Percentiles rank a stretch among this genome's conserved stretches.
Conservation (phyloP, 371 early-diverging fungal species). For the Basidiobolus meristosporus region DNA sequence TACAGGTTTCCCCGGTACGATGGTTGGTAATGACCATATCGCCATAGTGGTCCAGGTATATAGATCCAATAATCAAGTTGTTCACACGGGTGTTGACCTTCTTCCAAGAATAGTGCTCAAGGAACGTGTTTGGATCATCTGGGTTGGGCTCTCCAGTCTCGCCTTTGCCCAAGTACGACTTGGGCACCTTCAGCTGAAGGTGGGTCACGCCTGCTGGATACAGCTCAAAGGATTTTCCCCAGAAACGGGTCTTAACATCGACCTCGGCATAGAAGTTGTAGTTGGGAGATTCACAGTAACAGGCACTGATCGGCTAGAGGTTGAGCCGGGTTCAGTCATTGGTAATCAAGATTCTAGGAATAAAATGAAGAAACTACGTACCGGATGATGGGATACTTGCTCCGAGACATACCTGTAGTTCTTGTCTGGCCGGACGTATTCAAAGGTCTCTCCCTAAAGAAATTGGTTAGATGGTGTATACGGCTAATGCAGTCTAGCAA, state of each 20-base stretch:
- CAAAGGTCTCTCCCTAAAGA: slow-evolving; percentile 60
- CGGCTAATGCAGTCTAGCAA: background rate
- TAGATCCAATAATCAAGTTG: slow-evolving; percentile 64
- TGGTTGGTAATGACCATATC: slow-evolving; percentile 59
- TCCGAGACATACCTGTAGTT: slow-evolving; percentile 58
- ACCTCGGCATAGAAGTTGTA: slow-evolving; percentile 62
- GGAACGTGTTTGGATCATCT: slow-evolving; percentile 8
- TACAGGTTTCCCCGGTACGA: slow-evolving; percentile 44
- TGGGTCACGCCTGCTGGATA: slow-evolving; percentile 59
- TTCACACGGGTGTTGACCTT: slow-evolving; percentile 67
- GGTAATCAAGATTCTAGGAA: background rate
- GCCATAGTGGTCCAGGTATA: slow-evolving; percentile 64
- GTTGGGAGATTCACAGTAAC: slow-evolving; percentile 58
- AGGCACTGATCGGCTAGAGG: slow-evolving; percentile 53
- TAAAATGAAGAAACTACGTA: slow-evolving; percentile 8
- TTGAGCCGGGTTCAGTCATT: too few relatives aligned
- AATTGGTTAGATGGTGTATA: background rate
- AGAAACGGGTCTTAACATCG: slow-evolving; percentile 55
- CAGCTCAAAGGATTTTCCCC: slow-evolving; percentile 62
- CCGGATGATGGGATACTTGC: slow-evolving; percentile 73
- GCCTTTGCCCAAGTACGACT: slow-evolving; percentile 10
- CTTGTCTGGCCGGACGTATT: slow-evolving; percentile 60
- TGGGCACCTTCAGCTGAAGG: slow-evolving; percentile 38
- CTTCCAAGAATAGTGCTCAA: slow-evolving; percentile 61
- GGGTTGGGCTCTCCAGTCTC: slow-evolving; percentile 10